These are phyloP conservation scores for Xylaria castorea DNA, from an alignment of 495 filamentous ascomycete genomes.

Conservation along the genomic window DNA sequence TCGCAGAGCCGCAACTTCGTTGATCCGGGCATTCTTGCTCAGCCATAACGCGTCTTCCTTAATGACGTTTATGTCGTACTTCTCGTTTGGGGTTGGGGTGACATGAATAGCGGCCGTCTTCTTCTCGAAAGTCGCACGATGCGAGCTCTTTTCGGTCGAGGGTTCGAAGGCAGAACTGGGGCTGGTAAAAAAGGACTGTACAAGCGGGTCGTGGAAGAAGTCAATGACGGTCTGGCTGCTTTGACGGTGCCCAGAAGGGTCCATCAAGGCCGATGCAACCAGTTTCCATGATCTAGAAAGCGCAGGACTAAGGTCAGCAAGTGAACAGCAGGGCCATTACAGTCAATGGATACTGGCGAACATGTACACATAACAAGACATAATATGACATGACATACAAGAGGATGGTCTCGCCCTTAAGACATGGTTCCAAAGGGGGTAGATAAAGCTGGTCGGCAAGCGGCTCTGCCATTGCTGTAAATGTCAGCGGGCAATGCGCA, in stretches of 20 bases:
- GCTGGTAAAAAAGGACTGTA: slow-evolving; percentile 67
- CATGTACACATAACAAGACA: neutral
- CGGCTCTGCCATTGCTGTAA: slow-evolving; percentile 70
- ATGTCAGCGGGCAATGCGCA: slow-evolving; percentile 58
- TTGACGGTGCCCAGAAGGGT: slow-evolving; percentile 55
- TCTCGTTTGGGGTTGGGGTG: slow-evolving; percentile 68
- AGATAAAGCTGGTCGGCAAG: slow-evolving; percentile 55
- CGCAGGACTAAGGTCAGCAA: slow-evolving; percentile 11
- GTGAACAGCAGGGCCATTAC: neutral
- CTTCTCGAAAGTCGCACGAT: slow-evolving; percentile 71
- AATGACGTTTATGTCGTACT: slow-evolving; percentile 78
- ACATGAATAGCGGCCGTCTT: slow-evolving; percentile 92
- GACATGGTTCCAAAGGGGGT: slow-evolving; percentile 55
- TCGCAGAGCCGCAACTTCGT: slow-evolving; percentile 83
- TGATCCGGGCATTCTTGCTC: slow-evolving; percentile 73
- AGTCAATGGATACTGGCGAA: neutral
- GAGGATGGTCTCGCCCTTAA: slow-evolving; percentile 51
- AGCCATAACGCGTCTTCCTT: slow-evolving; percentile 89
- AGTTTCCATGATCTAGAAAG: slow-evolving; percentile 74
- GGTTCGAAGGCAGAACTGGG: slow-evolving; percentile 68
- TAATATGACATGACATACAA: slow-evolving; percentile 42
- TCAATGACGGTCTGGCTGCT: slow-evolving; percentile 58
- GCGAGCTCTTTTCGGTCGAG: slow-evolving; percentile 49
- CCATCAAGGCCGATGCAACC: slow-evolving; percentile 69
- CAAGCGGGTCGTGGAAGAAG: slow-evolving; percentile 73